Conservation (phyloP, 73 alveolate genomes). For the Strombidium stylifer region DNA sequence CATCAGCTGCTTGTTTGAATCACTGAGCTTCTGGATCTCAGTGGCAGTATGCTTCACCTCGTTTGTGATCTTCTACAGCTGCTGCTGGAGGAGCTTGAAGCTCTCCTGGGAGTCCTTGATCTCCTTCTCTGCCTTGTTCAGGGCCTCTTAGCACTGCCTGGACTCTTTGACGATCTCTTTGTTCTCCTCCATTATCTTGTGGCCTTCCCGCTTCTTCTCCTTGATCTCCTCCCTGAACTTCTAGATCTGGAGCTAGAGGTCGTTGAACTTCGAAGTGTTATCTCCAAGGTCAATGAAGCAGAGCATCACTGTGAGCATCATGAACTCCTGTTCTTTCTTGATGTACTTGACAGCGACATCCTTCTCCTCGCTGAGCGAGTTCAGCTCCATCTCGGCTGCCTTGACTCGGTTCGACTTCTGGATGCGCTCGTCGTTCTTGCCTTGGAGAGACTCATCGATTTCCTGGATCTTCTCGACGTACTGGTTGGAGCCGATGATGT, state of each 20-base stretch:
- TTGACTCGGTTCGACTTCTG: constrained; percentile 57
- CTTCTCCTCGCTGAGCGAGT: constrained; percentile 71
- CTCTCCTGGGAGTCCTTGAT: constrained; percentile 45
- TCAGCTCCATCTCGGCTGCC: constrained; percentile 53
- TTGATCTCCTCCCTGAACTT: constrained; percentile 41
- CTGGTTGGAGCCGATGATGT: constrained; percentile 81
- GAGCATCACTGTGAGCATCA: constrained; percentile 22
- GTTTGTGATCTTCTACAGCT: constrained; percentile 59
- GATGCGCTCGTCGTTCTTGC: constrained; percentile 50
- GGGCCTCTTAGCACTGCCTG: constrained; percentile 26
- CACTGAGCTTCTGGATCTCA: constrained; percentile 40
- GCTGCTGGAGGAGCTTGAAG: constrained; percentile 48
- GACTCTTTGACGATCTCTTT: constrained; percentile 31
- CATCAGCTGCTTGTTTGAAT: constrained; percentile 9
- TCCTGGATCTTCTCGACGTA: constrained; percentile 64
- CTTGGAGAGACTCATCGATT: constrained; percentile 71
- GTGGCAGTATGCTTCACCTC: constrained; percentile 41
- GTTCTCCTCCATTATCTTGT: constrained; percentile 44
- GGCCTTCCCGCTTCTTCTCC: constrained; percentile 51
- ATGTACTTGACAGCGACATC: constrained; percentile 70
- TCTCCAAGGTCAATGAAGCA: constrained; percentile 48
- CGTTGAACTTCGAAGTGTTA: constrained; percentile 15
- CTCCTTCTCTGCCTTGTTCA: constrained; percentile 50
- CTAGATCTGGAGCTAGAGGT: constrained; percentile 13
- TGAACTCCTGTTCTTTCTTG: constrained; percentile 66